Percentiles rank a stretch among this genome's conserved stretches.
Evolutionary conservation across 177 flowering plant genomes (phyloP).

Genomic region (Vitis hybrid): DNA sequence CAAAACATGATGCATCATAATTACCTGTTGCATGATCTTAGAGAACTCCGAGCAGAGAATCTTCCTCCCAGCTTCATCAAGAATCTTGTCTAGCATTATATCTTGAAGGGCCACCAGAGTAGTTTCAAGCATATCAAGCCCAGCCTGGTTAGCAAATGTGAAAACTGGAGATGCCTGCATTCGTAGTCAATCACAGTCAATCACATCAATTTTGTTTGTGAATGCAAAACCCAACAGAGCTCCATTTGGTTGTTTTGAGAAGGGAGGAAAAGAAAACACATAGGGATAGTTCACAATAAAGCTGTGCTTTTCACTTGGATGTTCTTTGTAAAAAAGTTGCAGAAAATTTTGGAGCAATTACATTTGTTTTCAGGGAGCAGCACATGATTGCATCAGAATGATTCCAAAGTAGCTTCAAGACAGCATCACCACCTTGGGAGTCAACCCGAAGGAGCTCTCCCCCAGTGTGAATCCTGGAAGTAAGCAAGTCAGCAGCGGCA

Average conservation of each 20-base stretch:
- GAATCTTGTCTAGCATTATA: slow-evolving; percentile 67
- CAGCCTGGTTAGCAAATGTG: slow-evolving; percentile 64
- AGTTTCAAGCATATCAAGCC: slow-evolving; percentile 70
- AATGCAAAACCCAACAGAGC: too few relatives aligned
- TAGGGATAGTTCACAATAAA: too few relatives aligned
- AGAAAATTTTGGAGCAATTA: slow-evolving; percentile 7
- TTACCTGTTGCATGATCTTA: slow-evolving; percentile 72
- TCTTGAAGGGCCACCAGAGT: slow-evolving; percentile 74
- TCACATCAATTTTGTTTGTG: slow-evolving; percentile 3
- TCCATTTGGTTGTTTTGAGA: too few relatives aligned
- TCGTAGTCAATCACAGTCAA: neutral
- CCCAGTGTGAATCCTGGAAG: slow-evolving; percentile 62
- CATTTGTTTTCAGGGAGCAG: slow-evolving; percentile 72
- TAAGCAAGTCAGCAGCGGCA: neutral
- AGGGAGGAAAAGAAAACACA: too few relatives aligned
- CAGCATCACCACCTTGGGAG: slow-evolving; percentile 45
- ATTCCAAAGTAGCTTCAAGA: slow-evolving; percentile 73
- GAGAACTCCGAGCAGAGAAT: slow-evolving; percentile 59
- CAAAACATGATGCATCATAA: too few relatives aligned
- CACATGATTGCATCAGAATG: slow-evolving; percentile 81
- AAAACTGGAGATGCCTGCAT: slow-evolving; percentile 63
- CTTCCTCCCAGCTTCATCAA: slow-evolving; percentile 62
- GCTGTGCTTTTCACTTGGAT: too few relatives aligned
- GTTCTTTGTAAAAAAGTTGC: neutral
- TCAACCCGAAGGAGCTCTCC: slow-evolving; percentile 54